Base-by-base conservation (phyloP, 1,139 yeast genomes). In the Kodamaea plutei region DNA sequence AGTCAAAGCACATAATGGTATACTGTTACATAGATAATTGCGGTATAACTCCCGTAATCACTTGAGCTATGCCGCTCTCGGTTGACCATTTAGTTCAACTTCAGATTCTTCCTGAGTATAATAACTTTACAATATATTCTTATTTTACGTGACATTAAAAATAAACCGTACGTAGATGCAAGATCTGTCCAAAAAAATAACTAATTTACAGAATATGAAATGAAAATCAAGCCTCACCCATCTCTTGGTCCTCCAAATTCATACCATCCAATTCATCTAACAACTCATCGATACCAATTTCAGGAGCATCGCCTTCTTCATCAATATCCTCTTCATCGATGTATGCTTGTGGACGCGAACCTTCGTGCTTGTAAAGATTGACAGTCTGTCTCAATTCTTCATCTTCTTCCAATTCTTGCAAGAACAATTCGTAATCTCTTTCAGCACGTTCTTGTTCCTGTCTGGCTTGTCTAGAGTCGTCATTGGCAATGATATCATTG, bases 401-500 rank as follows among this genome's bases (percentile, higher is more conserved):
- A 61, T 91, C 99, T 62, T 91, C 97, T 68, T 91, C 98, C 58
- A 93, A 78, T 58, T 91, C 96, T 66, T 87, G 96, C 65, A 93
- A 76, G 83, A 91, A 91, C 49, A 82, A 58, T 62, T 91, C 99
- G 63, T 89, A 91, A 61, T 91, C 99, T 59, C 79, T 82, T 62
- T 91, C 97, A 3, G 94, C 95, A 51, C 85, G 76, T 56, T 87
- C 97, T 52, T 79, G 81, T 43, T 88, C 96, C 59, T 83, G 91
- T 64, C 77, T 82, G 38, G 89, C 89, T 48, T 77, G 81, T 67
- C 87, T 78, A 4, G 84, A 73, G 48, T 80, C 87, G 43, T 75
- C 80, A 44, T 75, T 69, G 34, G 94, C 95, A 34, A 82, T 88
- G 42, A 84, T 79, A 48, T 85, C 95, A 47, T 77, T 76, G 60